Evolutionary conservation across 176 grass and related monocot species (phyloP), one percentile per base, ranked within the genome.

Genomic region (Carex littledalei): DNA sequence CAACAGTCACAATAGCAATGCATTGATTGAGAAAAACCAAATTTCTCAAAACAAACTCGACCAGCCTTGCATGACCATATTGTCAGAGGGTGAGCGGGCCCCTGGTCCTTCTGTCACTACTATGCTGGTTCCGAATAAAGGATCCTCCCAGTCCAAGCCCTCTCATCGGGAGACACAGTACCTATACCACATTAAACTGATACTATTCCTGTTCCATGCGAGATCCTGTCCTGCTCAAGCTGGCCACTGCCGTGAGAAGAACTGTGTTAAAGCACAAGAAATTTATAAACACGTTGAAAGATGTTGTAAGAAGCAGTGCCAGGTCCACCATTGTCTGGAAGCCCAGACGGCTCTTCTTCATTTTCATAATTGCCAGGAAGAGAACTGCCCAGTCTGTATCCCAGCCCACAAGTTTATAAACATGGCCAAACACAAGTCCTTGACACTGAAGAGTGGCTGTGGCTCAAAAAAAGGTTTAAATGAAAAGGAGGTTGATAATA

Each of bases 161-260:
- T 47, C 84, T 13, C 85, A 82, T 67, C 89, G 79, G 84, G 80
- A 95, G 80, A 84, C 84, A 35, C 76, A 95, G 68, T 91, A 95
- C 54, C 24, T 82, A 10, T 89, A 91, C 70, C 97, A 99, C 78
- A 65, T 89, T 50, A 99, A 88, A 85, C 90, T 92, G 93, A 59
- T 99, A 62, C 82, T 96, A 39, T 87, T 94, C 60, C 83, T 99
- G 31, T 70, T 91, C 84, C 97, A 99, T 91, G 97, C 97, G 66
- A 94, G 88, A 63, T 20, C 85, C 66, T 99, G 97, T 87, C 81
- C 88, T 54, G 85, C 72, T 78, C 87, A 88, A 57, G 35, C 86
- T 76, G 97, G 97, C 87, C 86, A 91, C 52, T 99, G 97, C 88
- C 88, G 84, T 86, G 89, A 95, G 39, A 86, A 86, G 84, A 84